Base-by-base conservation (phyloP, 1,284 basidiomycete species). In the Lentinula novae-zelandiae region DNA sequence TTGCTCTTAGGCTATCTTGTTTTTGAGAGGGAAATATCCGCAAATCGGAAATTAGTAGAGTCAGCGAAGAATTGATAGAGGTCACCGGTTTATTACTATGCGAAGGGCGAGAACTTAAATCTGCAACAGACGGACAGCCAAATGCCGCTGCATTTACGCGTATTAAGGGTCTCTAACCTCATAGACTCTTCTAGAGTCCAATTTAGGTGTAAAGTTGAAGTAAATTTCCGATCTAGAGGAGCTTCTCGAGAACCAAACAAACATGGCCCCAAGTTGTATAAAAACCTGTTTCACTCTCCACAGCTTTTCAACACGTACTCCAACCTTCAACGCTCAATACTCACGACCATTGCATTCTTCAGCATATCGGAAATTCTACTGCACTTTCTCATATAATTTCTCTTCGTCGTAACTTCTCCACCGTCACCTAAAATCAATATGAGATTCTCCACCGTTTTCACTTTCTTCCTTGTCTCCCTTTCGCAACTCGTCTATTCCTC, bases 211-310 rank as follows among this genome's bases (percentile, higher is more conserved):
- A 9, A n/a, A 31, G 22, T 13, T 34, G 49, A 50, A 6, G 49
- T 33, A 33, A 5, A 5, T 50, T 8, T 50, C 17, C 33, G 51
- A 36, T 53, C 36, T 53, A 39, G 10, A 27, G 38, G 22, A 39
- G 39, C 54, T 56, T 56, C 54, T 56, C 13, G n/a, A 56, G 42
- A 13, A 48, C 54, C 54, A 56, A 56, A 56, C 17, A 51, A 51
- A 44, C 33, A 42, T 22, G 27, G 27, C 10, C 15, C 46, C 5
- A 34, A 51, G 10, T 38, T 13, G 36, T 40, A 54, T 54, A 54
- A 54, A 54, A 42, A n/a, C 38, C 42, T 39, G 38, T 15, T 53
- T 60, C 50, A 54, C 40, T 34, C 17, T 33, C 22, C 10, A 42
- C 40, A 42, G 7, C n/a, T 48, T 33, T 58, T 51, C 10, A 22